phyloP scores from a whole-genome alignment of 768 basidiomycete genomes.

The Tricholoma hemisulphureum region DNA sequence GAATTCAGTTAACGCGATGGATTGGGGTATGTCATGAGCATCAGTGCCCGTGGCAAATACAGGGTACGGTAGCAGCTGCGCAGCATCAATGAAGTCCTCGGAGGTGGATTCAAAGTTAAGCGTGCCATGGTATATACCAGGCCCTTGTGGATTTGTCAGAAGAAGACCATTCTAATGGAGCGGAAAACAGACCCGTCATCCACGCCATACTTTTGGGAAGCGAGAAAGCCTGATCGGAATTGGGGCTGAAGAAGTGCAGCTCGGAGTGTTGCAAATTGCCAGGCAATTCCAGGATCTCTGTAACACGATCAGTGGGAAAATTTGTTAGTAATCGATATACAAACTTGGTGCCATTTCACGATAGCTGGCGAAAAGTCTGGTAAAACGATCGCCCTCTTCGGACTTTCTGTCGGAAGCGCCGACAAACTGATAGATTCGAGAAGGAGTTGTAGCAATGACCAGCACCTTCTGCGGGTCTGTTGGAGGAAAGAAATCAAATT shows the following conservation, averaged over 20 bases:
- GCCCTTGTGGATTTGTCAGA: slow-evolving; percentile 45
- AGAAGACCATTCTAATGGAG: neutral
- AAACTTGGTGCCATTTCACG: slow-evolving; percentile 78
- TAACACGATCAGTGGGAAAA: neutral
- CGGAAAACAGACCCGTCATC: slow-evolving; percentile 70
- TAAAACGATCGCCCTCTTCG: slow-evolving; percentile 78
- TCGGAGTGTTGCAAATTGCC: slow-evolving; percentile 75
- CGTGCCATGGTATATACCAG: slow-evolving; percentile 84
- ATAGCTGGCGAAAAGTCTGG: slow-evolving; percentile 69
- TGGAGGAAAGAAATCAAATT: slow-evolving; percentile 73
- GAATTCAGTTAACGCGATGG: slow-evolving; percentile 85
- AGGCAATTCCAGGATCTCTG: slow-evolving; percentile 90
- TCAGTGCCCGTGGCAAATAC: slow-evolving; percentile 29
- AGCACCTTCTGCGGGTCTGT: slow-evolving; percentile 60
- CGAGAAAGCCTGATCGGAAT: slow-evolving; percentile 66
- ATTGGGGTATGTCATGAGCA: slow-evolving; percentile 55
- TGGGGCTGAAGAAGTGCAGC: slow-evolving; percentile 74
- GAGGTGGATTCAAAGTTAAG: slow-evolving; percentile 67
- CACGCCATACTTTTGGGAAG: slow-evolving; percentile 80
- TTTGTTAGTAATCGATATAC: slow-evolving; percentile 12
- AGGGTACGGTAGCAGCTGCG: slow-evolving; percentile 81
- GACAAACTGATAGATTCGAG: slow-evolving; percentile 87
- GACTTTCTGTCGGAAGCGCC: slow-evolving; percentile 64
- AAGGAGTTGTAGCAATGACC: slow-evolving; percentile 80
- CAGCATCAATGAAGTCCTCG: slow-evolving; percentile 75